Evolutionary conservation across 441 rosid species (phyloP).

Genomic region (Biscutella laevigata): DNA sequence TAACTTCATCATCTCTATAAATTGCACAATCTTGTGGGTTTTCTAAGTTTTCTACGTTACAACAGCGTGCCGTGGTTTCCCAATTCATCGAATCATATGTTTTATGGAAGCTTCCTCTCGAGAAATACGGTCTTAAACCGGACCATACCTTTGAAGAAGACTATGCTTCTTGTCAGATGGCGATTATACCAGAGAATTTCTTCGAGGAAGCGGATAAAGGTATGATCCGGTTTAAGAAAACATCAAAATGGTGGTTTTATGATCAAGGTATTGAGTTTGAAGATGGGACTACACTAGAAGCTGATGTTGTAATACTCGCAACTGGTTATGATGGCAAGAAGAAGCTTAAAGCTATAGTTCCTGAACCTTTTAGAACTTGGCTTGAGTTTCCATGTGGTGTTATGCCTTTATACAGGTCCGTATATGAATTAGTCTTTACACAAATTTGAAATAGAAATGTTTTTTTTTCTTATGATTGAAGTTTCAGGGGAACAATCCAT

Average conservation of each 20-base stretch:
- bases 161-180: slow-evolving; percentile 89
- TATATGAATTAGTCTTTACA: too few relatives aligned
- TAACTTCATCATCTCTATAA: not conserved
- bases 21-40: slow-evolving; percentile 19
- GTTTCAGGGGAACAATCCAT: slow-evolving; percentile 71
- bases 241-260: slow-evolving; percentile 67
- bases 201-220: slow-evolving; percentile 79
- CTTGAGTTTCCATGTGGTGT: slow-evolving; percentile 50
- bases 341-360: slow-evolving; percentile 62
- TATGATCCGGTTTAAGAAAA: slow-evolving; percentile 53
- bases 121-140: slow-evolving; percentile 71
- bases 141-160: slow-evolving; percentile 80
- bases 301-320: slow-evolving; percentile 74
- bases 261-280: slow-evolving; percentile 59
- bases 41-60: slow-evolving; percentile 28
- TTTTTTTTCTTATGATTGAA: not conserved
- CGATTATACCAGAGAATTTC: slow-evolving; percentile 65
- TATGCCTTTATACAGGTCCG: slow-evolving; percentile 72
- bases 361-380: slow-evolving; percentile 60
- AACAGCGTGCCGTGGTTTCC: slow-evolving; percentile 57
- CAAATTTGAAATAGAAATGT: not conserved
- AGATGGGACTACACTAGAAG: slow-evolving; percentile 53
- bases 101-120: slow-evolving; percentile 59
- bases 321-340: slow-evolving; percentile 80
- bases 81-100: slow-evolving; percentile 81